A percentile compares a stretch with the other conserved stretches of the same genome.
Conservation (phyloP, 257 asterid genomes). For the Fraxinus quadrangulata region DNA sequence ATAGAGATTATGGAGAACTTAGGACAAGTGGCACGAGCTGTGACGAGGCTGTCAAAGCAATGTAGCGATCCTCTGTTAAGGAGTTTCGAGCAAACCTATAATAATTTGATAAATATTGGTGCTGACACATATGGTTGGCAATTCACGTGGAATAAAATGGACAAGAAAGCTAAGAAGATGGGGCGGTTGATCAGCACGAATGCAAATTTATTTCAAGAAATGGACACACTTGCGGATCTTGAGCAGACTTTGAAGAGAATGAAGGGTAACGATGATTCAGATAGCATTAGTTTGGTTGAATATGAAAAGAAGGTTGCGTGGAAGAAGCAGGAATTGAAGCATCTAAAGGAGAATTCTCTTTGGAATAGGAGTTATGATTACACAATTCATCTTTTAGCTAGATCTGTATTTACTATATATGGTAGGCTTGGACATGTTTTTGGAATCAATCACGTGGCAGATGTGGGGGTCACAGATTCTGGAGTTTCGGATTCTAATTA, state of each 20-base stretch:
- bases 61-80: slow-evolving; percentile 69
- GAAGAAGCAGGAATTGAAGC: slow-evolving; percentile 80
- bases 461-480: slow-evolving; percentile 48
- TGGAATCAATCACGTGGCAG: slow-evolving; percentile 51
- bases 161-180: slow-evolving; percentile 70
- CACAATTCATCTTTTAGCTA: slow-evolving; percentile 63
- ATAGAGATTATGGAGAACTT: slow-evolving; percentile 68
- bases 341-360: slow-evolving; percentile 63
- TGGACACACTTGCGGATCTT: slow-evolving; percentile 80
- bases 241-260: slow-evolving; percentile 76
- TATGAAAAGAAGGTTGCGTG: slow-evolving; percentile 79
- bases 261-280: slow-evolving; percentile 55
- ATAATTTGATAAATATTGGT: slow-evolving; percentile 54
- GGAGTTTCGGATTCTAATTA: slow-evolving; percentile 41
- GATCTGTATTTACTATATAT: slow-evolving; percentile 67
- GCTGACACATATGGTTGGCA: slow-evolving; percentile 70
- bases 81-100: slow-evolving; percentile 75
- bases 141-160: slow-evolving; percentile 73
- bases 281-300: slow-evolving; percentile 66
- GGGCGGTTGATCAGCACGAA: slow-evolving; percentile 51
- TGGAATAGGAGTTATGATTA: slow-evolving; percentile 84
- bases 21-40: slow-evolving; percentile 59
- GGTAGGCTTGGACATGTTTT: slow-evolving; percentile 80
- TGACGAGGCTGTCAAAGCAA: slow-evolving; percentile 69
- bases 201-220: slow-evolving; percentile 70